phyloP scores from a whole-genome alignment of 2,329 filamentous ascomycete genomes.

The Penicillium sumatraense region DNA sequence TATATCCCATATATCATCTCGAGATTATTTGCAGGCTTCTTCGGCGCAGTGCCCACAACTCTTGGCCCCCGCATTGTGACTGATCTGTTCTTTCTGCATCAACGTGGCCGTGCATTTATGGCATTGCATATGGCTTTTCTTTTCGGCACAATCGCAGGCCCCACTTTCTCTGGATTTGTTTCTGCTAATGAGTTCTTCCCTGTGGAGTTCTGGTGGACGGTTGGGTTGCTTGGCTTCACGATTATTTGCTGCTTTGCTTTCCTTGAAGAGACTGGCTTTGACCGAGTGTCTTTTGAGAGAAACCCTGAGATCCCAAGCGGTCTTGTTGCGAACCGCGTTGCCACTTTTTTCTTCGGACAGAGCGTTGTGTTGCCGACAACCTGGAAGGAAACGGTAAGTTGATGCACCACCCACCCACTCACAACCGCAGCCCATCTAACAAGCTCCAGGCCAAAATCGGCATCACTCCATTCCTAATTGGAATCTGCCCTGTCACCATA shows the following conservation, averaged over 20 bases:
- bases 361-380: slow-evolving; percentile 26
- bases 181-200: slow-evolving; percentile 41
- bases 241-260: slow-evolving; percentile 43
- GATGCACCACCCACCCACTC: background rate
- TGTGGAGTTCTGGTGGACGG: slow-evolving; percentile 50
- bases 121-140: slow-evolving; percentile 41
- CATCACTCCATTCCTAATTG: slow-evolving; percentile 32
- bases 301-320: slow-evolving; percentile 21
- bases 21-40: slow-evolving; percentile 46
- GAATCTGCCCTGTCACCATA: slow-evolving; percentile 41
- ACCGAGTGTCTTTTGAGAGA: slow-evolving; percentile 25
- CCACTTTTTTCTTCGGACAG: slow-evolving; percentile 34
- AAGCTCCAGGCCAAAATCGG: slow-evolving; percentile 22
- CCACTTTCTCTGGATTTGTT: slow-evolving; percentile 48
- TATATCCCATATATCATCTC: slow-evolving; percentile 46
- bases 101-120: slow-evolving; percentile 47
- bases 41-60: slow-evolving; percentile 44
- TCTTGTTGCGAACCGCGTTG: slow-evolving; percentile 28
- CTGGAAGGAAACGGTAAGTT: slow-evolving; percentile 28
- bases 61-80: slow-evolving; percentile 47
- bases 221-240: slow-evolving; percentile 41
- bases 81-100: slow-evolving; percentile 51
- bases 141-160: slow-evolving; percentile 43
- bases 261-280: slow-evolving; percentile 47
- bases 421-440: background rate